phyloP scores from a whole-genome alignment of 495 filamentous ascomycete species.

The Penicillium alfredii region DNA sequence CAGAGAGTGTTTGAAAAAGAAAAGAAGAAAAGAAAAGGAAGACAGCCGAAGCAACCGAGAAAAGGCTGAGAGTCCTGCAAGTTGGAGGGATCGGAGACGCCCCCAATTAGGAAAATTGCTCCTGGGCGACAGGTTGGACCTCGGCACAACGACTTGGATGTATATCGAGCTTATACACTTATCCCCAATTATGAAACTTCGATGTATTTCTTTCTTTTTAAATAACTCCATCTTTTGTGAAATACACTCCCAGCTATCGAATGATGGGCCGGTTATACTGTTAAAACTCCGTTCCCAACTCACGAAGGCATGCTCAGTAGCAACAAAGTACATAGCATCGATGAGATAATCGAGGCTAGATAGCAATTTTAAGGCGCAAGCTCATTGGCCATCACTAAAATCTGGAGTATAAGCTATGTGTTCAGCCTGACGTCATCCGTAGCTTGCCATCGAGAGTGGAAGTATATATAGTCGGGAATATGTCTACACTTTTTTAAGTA shows the following conservation, averaged over 20 bases:
- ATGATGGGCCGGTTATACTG: too few species aligned
- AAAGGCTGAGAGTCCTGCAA: background rate
- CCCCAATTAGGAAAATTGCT: constrained; percentile 29
- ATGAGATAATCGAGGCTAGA: background rate
- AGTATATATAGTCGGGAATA: too few species aligned
- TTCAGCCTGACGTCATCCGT: constrained; percentile 19
- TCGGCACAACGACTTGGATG: constrained; percentile 14
- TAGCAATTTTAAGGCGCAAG: background rate
- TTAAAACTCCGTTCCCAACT: too few species aligned
- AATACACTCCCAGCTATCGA: too few species aligned
- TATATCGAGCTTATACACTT: too few species aligned
- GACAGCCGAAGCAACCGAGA: constrained; percentile 1
- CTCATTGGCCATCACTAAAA: too few species aligned
- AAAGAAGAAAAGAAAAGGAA: background rate
- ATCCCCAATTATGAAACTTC: too few species aligned
- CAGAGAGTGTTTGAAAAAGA: background rate
- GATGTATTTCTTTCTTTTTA: too few species aligned
- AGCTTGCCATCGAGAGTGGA: background rate
- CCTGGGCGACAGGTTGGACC: constrained; percentile 14
- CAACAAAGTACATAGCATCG: background rate
- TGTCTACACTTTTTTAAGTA: too few species aligned
- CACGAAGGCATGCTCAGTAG: too few species aligned
- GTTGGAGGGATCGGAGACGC: constrained; percentile 18
- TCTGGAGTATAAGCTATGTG: constrained; percentile 2
- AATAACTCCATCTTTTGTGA: too few species aligned